These are phyloP conservation scores for Dittrichia graveolens DNA, from an alignment of 129 eudicot species.

Conservation along the genomic window DNA sequence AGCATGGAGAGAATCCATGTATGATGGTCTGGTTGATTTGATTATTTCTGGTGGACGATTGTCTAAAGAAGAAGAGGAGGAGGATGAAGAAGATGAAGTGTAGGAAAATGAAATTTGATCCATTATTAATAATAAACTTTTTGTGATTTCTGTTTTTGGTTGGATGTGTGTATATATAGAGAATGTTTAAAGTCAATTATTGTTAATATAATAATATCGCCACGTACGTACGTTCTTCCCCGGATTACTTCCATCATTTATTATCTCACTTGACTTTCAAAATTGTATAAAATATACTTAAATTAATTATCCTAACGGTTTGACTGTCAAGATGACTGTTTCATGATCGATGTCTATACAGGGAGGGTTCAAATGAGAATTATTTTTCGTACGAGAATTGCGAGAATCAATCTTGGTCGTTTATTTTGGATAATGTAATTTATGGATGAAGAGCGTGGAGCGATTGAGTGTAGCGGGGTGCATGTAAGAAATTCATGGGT, in stretches of 20 bases:
- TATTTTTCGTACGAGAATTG: no score
- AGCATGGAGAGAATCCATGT: conserved; percentile 42
- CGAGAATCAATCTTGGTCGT: no score
- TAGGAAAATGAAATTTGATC: conserved; percentile 27
- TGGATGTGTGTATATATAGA: conserved; percentile 5
- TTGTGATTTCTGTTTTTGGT: conserved; percentile 26
- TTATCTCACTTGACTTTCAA: neutral
- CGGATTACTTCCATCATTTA: neutral
- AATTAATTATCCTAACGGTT: neutral
- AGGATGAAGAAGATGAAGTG: conserved; percentile 33
- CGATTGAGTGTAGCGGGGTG: no score
- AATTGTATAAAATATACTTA: neutral
- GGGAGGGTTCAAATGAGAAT: no score
- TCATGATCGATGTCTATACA: neutral
- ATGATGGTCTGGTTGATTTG: conserved; percentile 23
- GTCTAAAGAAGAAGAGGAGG: conserved; percentile 27
- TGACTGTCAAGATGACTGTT: conserved; percentile 6
- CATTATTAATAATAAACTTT: conserved; percentile 14
- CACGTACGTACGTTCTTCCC: conserved; percentile 15
- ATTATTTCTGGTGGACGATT: conserved; percentile 14
- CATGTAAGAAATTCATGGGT: no score
- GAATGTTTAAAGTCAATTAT: neutral
- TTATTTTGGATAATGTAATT: no score
- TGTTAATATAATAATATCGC: neutral
- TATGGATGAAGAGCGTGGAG: no score